phyloP scores from a whole-genome alignment of 305 asterid species.

The Solanum hybrid region DNA sequence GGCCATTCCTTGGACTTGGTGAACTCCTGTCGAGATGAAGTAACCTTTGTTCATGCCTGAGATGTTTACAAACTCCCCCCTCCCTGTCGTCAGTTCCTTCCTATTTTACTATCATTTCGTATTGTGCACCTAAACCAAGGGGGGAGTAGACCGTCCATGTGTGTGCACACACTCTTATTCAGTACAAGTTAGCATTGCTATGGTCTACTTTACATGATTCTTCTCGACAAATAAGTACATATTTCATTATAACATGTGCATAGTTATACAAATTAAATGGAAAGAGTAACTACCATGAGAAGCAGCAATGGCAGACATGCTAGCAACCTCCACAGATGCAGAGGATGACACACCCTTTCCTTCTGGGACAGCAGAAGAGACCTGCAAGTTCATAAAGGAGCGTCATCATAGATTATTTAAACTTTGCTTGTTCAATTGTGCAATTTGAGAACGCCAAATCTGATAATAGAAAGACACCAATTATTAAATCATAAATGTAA shows the following conservation, averaged over 20 bases:
- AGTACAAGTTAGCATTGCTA: background rate
- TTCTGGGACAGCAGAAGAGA: slow-evolving; percentile 98
- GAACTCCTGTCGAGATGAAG: background rate
- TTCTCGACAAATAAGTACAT: background rate
- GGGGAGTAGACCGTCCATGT: background rate
- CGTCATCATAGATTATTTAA: background rate
- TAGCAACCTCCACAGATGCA: slow-evolving; percentile 97
- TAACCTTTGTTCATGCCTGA: background rate
- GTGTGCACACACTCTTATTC: background rate
- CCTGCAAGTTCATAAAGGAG: slow-evolving; percentile 34
- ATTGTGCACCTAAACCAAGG: background rate
- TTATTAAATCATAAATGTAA: background rate
- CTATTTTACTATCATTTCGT: background rate
- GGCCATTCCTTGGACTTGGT: background rate
- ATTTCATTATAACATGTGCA: background rate
- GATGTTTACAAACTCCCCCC: background rate
- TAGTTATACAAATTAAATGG: background rate
- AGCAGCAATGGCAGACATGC: slow-evolving; percentile 93
- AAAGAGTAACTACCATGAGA: slow-evolving; percentile 54
- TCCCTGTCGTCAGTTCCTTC: background rate
- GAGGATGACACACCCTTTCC: slow-evolving; percentile 99
- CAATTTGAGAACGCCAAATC: background rate
- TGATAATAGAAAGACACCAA: background rate
- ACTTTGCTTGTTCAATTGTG: background rate
- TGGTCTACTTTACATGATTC: background rate